Percentiles rank a stretch among this genome's conserved stretches.
Evolutionary conservation across 345 rosid species (phyloP).

Genomic region (Raphanus sativus): DNA sequence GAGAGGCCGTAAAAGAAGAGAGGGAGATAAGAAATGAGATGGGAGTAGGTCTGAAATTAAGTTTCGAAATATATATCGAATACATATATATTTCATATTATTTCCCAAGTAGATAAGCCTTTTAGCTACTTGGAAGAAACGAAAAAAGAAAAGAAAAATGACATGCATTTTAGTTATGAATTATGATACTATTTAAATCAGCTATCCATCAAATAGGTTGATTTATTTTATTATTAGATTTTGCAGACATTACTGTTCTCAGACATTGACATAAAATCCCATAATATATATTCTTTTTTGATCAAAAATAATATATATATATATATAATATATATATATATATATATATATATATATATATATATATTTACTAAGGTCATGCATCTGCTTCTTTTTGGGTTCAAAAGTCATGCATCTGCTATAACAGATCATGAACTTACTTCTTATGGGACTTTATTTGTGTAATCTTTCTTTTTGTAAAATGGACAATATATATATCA

Average conservation of each 20-base stretch:
- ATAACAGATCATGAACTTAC: conserved; percentile 3
- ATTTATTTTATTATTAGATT: not conserved
- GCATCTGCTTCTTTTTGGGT: not conserved
- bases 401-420: conserved; percentile 9
- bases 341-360: not conserved
- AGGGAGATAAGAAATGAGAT: conserved; percentile 22
- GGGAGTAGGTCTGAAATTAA: conserved; percentile 22
- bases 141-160: not conserved
- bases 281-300: too few species aligned
- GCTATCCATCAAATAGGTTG: not conserved
- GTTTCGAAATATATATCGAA: conserved; percentile 27
- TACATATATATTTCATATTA: not conserved
- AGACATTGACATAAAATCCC: not conserved
- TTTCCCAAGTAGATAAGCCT: conserved; percentile 29
- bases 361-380: not conserved
- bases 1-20: conserved; percentile 6
- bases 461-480: not conserved
- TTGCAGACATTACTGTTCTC: conserved; percentile 17
- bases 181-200: not conserved
- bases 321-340: not conserved
- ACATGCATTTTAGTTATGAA: conserved; percentile 13
- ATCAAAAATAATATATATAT: not conserved
- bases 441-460: not conserved
- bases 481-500: not conserved
- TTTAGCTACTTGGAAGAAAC: conserved; percentile 18